Conservation (phyloP, 1,139 yeast genomes). For the Yamadazyma aaseri region DNA sequence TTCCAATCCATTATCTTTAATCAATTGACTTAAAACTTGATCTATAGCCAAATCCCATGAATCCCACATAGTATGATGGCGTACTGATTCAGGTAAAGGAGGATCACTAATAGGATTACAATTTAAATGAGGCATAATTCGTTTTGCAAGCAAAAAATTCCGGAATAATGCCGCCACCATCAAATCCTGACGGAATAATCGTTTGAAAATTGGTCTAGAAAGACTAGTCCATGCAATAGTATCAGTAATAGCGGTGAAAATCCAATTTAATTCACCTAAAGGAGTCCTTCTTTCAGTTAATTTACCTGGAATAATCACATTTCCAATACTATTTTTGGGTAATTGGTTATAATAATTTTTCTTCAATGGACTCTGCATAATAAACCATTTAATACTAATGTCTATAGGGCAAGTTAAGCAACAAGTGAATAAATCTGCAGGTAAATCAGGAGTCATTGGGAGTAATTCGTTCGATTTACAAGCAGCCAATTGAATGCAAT, state of each 20-base stretch:
- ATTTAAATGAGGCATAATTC: constrained; percentile 91
- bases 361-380: constrained; percentile 75
- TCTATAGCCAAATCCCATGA: constrained; percentile 98
- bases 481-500: constrained; percentile 92
- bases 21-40: constrained; percentile 77
- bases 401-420: constrained; percentile 96
- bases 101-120: constrained; percentile 97
- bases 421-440: constrained; percentile 94
- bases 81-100: constrained; percentile 76
- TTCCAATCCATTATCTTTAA: constrained; percentile 23
- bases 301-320: constrained; percentile 81
- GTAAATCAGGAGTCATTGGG: constrained; percentile 93
- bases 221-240: constrained; percentile 97
- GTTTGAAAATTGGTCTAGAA: constrained; percentile 83
- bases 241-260: constrained; percentile 96
- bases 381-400: constrained; percentile 88
- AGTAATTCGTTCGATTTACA: constrained; percentile 82
- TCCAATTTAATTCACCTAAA: constrained; percentile 94
- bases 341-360: constrained; percentile 59
- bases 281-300: constrained; percentile 93
- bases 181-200: constrained; percentile 89
- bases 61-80: constrained; percentile 94
- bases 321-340: constrained; percentile 54
- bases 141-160: constrained; percentile 84
- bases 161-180: constrained; percentile 96